These are phyloP conservation scores for Infundibulicybe gibba DNA, from an alignment of 768 basidiomycete genomes.

Conservation along the genomic window DNA sequence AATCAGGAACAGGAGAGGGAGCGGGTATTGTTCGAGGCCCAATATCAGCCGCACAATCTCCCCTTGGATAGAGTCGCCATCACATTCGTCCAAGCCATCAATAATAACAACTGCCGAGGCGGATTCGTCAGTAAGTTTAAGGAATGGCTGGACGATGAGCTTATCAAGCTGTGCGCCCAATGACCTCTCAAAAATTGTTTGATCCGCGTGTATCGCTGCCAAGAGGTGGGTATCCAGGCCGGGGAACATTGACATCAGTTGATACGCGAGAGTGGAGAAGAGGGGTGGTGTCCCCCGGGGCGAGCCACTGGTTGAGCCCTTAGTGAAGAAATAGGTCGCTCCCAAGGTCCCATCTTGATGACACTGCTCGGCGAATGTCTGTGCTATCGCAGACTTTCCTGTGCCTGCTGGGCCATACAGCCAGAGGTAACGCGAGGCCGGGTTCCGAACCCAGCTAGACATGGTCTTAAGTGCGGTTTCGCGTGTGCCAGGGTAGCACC, in stretches of 20 bases:
- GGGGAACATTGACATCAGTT: constrained; percentile 3
- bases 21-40: not conserved
- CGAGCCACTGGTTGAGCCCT: constrained; percentile 4
- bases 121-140: not conserved
- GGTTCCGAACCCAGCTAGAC: constrained; percentile 6
- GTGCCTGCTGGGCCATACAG: constrained; percentile 9
- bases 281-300: constrained; percentile 3
- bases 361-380: constrained; percentile 9
- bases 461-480: not conserved
- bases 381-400: constrained; percentile 9
- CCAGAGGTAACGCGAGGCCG: constrained; percentile 7
- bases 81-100: constrained; percentile 8
- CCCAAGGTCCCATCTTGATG: not conserved
- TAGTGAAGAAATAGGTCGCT: constrained; percentile 10
- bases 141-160: constrained; percentile 4
- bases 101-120: constrained; percentile 3
- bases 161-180: constrained; percentile 1
- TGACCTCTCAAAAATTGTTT: constrained; percentile 1
- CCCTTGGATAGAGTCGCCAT: constrained; percentile 1
- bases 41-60: constrained; percentile 8
- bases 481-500: no score
- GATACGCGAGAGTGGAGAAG: constrained; percentile 4
- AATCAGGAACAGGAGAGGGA: constrained; percentile 5
- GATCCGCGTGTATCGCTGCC: constrained; percentile 1
- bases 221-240: constrained; percentile 1